phyloP scores from a whole-genome alignment of 306 rosid genomes.

The Sicyos baderoa region DNA sequence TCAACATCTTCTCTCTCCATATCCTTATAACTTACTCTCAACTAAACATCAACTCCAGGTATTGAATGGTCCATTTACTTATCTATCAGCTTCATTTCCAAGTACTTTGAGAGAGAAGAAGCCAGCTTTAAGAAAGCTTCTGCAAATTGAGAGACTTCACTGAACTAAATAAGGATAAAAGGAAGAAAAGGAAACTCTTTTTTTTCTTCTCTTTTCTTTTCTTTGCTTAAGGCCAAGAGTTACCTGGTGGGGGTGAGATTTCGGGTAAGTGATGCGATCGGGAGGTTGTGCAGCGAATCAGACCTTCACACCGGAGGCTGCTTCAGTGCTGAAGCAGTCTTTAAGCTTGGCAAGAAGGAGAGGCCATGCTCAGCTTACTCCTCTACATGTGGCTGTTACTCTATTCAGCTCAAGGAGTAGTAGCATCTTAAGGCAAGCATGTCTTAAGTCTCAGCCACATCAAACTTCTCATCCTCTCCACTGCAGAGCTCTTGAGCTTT shows the following conservation, averaged over 20 bases:
- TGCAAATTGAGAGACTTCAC: slow-evolving; percentile 10
- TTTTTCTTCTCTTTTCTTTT: not conserved
- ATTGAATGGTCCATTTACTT: too few relatives aligned
- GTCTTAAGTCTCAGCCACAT: slow-evolving; percentile 64
- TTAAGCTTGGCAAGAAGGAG: slow-evolving; percentile 68
- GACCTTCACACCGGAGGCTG: slow-evolving; percentile 99
- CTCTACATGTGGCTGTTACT: slow-evolving; percentile 82
- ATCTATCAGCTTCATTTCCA: slow-evolving; percentile 6
- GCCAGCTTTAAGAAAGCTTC: slow-evolving; percentile 12
- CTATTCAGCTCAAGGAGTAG: slow-evolving; percentile 54
- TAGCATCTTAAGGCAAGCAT: slow-evolving; percentile 53
- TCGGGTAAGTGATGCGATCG: slow-evolving; percentile 76
- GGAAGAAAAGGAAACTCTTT: slow-evolving; percentile 7
- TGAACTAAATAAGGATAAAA: slow-evolving; percentile 9
- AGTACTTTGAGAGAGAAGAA: not conserved
- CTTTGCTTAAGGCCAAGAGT: slow-evolving; percentile 19
- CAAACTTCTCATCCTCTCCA: slow-evolving; percentile 61
- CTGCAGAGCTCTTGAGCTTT: slow-evolving; percentile 90
- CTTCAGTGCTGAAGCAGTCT: slow-evolving; percentile 77
- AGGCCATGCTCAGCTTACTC: slow-evolving; percentile 96
- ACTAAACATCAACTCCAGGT: slow-evolving; percentile 6
- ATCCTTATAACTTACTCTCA: not conserved
- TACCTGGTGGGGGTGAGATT: slow-evolving; percentile 48
- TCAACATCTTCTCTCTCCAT: slow-evolving; percentile 9
- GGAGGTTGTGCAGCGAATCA: slow-evolving; percentile 76